Evolutionary conservation across 441 rosid species (phyloP), one percentile per base, ranked within the genome.

Genomic region (Pelargonium exstipulatum): DNA sequence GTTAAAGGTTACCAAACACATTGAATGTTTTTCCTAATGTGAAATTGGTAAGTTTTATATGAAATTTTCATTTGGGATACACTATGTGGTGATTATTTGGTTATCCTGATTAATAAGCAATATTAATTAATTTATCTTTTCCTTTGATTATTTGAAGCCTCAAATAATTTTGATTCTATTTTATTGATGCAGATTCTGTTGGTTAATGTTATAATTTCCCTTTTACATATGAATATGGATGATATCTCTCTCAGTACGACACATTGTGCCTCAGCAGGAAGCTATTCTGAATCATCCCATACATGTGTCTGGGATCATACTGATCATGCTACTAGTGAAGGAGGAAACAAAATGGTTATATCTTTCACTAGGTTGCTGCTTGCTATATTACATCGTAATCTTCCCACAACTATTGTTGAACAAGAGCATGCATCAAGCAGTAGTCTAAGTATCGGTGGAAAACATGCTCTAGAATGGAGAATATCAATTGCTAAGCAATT

Each of bases 381-480:
- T 76, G 88, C 81, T 79, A 86, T 88, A 69, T 80, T 95, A 74
- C 79, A 72, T 73, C 84, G 70, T 73, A 87, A 78, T 83, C 90
- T 95, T 80, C 97, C 93, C 40, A 76, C 85, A 65, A 77, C 84
- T 42, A 55, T 83, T 66, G 63, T 43, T 68, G 95, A 85, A 73
- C 80, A 79, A 82, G 92, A 90, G 71, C 78, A 82, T 79, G 76
- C 79, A 70, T 69, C 77, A 22, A 85, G 73, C 83, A 93, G 83
- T 69, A 82, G 78, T 62, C 75, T 81, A 73, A 86, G 79, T 81
- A 68, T 67, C 18, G 87, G 81, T 74, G 90, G 84, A 76, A 88
- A 75, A 76, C 89, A 83, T 69, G 98, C 98, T 61, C 83, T 95
- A 74, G 99, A 95, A 75, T 92, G 99, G 99, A 89, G 93, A 85